These are phyloP conservation scores for Botrytis galanthina DNA, from an alignment of 2,329 filamentous ascomycete genomes.

Conservation along the genomic window DNA sequence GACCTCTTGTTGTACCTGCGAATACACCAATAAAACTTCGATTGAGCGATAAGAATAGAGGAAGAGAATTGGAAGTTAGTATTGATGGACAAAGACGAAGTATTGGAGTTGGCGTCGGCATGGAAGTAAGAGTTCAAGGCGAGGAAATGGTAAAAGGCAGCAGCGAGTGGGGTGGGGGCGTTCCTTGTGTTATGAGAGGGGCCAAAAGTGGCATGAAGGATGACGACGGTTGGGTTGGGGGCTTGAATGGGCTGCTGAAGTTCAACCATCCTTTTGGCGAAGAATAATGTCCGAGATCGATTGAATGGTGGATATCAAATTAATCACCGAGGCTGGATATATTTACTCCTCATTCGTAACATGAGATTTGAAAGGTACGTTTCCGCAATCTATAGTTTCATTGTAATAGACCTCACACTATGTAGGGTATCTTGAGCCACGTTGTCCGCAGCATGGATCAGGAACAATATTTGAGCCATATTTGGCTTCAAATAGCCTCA, in stretches of 20 bases:
- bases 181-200: slow-evolving; percentile 83
- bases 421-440: neutral
- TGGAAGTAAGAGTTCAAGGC: slow-evolving; percentile 85
- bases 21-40: slow-evolving; percentile 80
- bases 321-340: neutral
- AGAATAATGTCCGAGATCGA: slow-evolving; percentile 31
- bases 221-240: slow-evolving; percentile 95
- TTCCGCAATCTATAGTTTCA: neutral
- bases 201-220: slow-evolving; percentile 50
- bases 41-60: slow-evolving; percentile 76
- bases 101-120: slow-evolving; percentile 66
- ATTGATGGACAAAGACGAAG: slow-evolving; percentile 70
- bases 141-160: slow-evolving; percentile 64
- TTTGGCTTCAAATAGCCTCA: neutral
- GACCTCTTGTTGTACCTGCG: slow-evolving; percentile 83
- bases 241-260: slow-evolving; percentile 87
- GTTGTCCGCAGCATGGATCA: neutral
- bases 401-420: neutral
- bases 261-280: slow-evolving; percentile 97
- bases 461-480: neutral
- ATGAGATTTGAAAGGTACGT: slow-evolving; percentile 2
- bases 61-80: slow-evolving; percentile 73
- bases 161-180: slow-evolving; percentile 66
- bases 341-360: neutral
- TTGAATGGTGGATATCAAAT: neutral